Evolutionary conservation across 495 filamentous ascomycete species (phyloP).

Genomic region (Lophium mytilinum): DNA sequence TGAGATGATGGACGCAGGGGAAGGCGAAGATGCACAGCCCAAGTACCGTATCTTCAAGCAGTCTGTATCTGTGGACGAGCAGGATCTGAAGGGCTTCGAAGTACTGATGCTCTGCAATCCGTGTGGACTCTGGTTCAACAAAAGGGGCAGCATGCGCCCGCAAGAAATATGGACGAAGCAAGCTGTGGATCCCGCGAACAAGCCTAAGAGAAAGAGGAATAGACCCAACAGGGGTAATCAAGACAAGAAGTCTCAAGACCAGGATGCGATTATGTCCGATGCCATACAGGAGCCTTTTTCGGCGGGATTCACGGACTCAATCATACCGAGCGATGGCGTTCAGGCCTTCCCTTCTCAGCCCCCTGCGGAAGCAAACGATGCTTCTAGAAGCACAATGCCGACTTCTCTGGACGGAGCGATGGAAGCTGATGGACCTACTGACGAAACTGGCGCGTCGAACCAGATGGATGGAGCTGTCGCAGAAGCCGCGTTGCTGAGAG

Average conservation of each 20-base stretch:
- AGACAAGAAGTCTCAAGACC: constrained; percentile 8
- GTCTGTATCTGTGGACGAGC: constrained; percentile 46
- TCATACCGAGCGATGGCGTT: not conserved
- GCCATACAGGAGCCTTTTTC: constrained; percentile 8
- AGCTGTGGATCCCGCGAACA: constrained; percentile 22
- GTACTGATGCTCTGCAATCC: constrained; percentile 81
- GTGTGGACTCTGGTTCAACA: constrained; percentile 89
- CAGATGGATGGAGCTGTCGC: constrained; percentile 43
- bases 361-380: not conserved
- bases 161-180: constrained; percentile 71
- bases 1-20: constrained; percentile 54
- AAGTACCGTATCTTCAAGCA: constrained; percentile 72
- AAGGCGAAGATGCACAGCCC: constrained; percentile 44
- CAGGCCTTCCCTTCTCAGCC: not conserved
- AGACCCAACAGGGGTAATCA: constrained; percentile 12
- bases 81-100: constrained; percentile 51
- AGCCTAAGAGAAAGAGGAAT: constrained; percentile 30
- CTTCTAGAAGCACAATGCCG: not conserved
- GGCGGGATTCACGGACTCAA: not conserved
- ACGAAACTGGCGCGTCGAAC: not conserved
- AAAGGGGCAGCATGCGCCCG: constrained; percentile 77
- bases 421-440: not conserved
- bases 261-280: constrained; percentile 10
- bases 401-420: not conserved
- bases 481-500: constrained; percentile 50